phyloP scores from a whole-genome alignment of 75 land plant species.

The Pinus albicaulis region DNA sequence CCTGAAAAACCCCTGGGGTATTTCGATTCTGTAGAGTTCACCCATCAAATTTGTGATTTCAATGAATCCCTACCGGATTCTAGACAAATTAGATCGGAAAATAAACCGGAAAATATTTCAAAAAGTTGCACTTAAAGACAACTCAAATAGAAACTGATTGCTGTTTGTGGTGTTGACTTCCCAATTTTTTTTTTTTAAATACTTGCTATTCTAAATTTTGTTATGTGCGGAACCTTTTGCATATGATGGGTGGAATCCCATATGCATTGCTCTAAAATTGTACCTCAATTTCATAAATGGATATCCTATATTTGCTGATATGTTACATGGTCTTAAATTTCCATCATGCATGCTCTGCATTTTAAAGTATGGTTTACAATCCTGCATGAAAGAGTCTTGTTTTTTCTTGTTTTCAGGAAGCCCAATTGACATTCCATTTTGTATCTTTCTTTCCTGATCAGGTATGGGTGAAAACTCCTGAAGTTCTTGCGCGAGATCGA shows the following conservation, averaged over 20 bases:
- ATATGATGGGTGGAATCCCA: background rate
- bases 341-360: background rate
- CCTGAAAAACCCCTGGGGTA: too few species aligned
- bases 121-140: too few species aligned
- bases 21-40: too few species aligned
- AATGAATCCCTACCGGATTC: too few species aligned
- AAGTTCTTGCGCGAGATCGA: slow-evolving; percentile 95
- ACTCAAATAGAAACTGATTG: background rate
- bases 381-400: background rate
- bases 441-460: slow-evolving; percentile 25
- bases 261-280: background rate
- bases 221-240: background rate
- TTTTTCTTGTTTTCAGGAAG: background rate
- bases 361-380: background rate
- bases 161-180: background rate
- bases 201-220: background rate
- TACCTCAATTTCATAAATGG: background rate
- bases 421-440: background rate
- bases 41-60: too few species aligned
- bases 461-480: slow-evolving; percentile 99
- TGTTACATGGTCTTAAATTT: background rate
- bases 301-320: background rate
- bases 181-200: background rate
- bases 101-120: too few species aligned
- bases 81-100: too few species aligned